Base-by-base conservation (phyloP, 495 filamentous ascomycete species). In the Penicillium soppii region DNA sequence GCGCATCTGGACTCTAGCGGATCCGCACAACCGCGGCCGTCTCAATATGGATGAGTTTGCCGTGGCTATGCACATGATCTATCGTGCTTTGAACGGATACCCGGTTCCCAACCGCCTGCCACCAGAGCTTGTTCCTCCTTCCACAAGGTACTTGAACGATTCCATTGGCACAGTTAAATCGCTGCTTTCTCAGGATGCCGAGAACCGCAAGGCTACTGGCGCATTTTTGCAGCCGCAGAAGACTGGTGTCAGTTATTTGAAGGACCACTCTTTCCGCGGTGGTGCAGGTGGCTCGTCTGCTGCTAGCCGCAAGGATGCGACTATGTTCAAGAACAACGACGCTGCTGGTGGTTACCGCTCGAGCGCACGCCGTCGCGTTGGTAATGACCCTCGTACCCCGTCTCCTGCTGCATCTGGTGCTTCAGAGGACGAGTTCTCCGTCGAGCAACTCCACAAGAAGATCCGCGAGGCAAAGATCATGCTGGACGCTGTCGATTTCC, bases 31-130 rank as follows among this genome's bases (percentile, higher is more conserved):
- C 69, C 91, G 89, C 61, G 95, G 95, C 10, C 84, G 91, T 52
- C 81, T 99, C 4, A 91, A 99, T 54, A 86, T 97, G 71, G 95
- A 99, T 67, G 95, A 99, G 62, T 99, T 99, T 66, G 92, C 95
- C 15, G 92, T 99, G 32, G 92, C 90, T 6, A 99, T 99, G 94
- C 95, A 99, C 79, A 73, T 99, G 67, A 97, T 99, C 47, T 99
- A 97, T 65, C 83, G 95, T 54, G 95, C 92, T 64, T 79, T 97
- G 21, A 97, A 97, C 55, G 91, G 91, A 22, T 96, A 99, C 61
- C 91, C 94, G 2, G 80, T 97, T 38, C 95, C 95, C n/a, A 87
- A 83, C 58, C 88, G 89, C 36, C 78, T 97, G 13, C 95, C 95
- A 4, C 84, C 95, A 5, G 95, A 99, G 74, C 83, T 99, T 41